A percentile compares a stretch with the other conserved stretches of the same genome.
Conservation (phyloP, 2,329 filamentous ascomycete genomes). For the Colletotrichum orchidophilum region DNA sequence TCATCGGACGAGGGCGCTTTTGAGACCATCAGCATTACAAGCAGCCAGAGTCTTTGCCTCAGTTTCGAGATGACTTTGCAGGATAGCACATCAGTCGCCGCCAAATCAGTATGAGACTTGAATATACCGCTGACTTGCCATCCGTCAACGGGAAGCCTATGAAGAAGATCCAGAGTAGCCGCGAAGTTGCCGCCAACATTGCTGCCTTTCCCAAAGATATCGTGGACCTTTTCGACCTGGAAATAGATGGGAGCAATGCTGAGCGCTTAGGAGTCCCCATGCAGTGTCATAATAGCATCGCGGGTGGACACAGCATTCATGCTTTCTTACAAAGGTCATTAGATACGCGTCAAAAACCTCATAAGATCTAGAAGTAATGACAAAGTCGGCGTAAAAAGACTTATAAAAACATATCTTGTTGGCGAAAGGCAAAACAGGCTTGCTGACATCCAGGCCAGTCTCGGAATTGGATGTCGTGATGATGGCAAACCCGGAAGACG, state of each 20-base stretch:
- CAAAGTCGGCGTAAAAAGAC: background rate
- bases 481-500: background rate
- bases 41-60: background rate
- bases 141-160: background rate
- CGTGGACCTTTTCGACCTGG: background rate
- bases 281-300: background rate
- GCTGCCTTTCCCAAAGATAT: background rate
- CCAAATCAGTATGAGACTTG: background rate
- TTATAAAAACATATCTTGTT: background rate
- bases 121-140: background rate
- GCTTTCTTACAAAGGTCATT: background rate
- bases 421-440: background rate
- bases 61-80: background rate
- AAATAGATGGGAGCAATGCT: background rate
- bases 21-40: background rate
- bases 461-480: conserved; percentile 20
- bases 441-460: background rate
- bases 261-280: background rate
- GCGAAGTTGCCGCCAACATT: background rate
- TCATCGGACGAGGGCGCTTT: background rate
- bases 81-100: background rate
- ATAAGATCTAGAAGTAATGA: background rate
- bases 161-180: background rate
- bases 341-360: background rate
- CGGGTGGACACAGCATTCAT: background rate